Percentiles rank a stretch among this genome's conserved stretches.
Evolutionary conservation across 2,329 filamentous ascomycete genomes (phyloP).

Genomic region (Bipolaris oryzae): DNA sequence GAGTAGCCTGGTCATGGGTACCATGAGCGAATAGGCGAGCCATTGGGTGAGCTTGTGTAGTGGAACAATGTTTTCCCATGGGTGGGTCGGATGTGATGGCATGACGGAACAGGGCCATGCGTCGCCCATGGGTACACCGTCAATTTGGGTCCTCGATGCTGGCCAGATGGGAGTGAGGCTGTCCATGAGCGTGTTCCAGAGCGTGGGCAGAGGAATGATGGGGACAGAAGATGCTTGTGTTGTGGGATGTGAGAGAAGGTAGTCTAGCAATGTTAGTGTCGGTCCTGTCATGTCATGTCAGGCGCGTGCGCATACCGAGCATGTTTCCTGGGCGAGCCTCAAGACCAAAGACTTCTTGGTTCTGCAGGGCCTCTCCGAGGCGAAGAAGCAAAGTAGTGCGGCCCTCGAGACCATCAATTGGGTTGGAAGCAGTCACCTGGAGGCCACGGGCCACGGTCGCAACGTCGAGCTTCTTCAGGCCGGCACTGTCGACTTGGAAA

Average conservation of each 20-base stretch:
- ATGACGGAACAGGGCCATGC: conserved; percentile 90
- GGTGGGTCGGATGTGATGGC: conserved; percentile 72
- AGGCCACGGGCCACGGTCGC: conserved; percentile 79
- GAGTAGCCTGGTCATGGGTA: conserved; percentile 82
- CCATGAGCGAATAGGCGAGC: conserved; percentile 93
- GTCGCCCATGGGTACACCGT: conserved; percentile 86
- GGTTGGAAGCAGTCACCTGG: conserved; percentile 81
- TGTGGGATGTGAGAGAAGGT: conserved; percentile 87
- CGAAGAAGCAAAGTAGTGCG: conserved; percentile 78
- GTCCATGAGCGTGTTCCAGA: conserved; percentile 91
- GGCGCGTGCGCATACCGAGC: conserved; percentile 67
- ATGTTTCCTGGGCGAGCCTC: conserved; percentile 90
- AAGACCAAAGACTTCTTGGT: conserved; percentile 81
- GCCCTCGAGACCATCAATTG: conserved; percentile 83
- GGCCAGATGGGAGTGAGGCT: conserved; percentile 90
- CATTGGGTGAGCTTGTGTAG: conserved; percentile 93
- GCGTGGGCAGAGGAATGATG: conserved; percentile 81
- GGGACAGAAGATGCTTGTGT: conserved; percentile 88
- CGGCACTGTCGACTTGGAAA: conserved; percentile 86
- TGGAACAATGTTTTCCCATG: conserved; percentile 82
- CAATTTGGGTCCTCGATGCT: conserved; percentile 79
- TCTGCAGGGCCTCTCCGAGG: conserved; percentile 76
- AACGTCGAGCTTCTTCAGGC: conserved; percentile 74
- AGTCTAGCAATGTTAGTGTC: conserved; percentile 63
- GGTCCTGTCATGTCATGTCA: background rate